Percentiles rank a stretch among this genome's conserved stretches.
Evolutionary conservation across 352 stramenopile genomes (phyloP).

Genomic region (Pythium inflatum): DNA sequence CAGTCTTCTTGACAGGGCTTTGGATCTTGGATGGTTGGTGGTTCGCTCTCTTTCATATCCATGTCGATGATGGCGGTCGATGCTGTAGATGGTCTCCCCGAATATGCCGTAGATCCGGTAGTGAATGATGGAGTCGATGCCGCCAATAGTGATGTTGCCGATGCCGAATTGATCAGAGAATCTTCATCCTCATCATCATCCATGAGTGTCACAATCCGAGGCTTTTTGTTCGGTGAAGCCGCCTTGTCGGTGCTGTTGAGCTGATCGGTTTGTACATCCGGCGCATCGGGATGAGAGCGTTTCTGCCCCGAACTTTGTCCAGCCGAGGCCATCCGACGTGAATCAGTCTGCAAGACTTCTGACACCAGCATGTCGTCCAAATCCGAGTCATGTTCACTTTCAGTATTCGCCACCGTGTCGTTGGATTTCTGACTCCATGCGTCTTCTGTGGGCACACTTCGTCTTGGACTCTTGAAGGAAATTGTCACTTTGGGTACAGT

Average conservation of each 20-base stretch:
- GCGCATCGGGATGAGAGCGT: not conserved
- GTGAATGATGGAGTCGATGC: not conserved
- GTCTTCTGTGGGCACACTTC: slow-evolving; percentile 33
- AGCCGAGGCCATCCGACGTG: not conserved
- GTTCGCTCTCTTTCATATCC: slow-evolving; percentile 52
- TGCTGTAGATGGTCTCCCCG: too few relatives aligned
- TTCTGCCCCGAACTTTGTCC: not conserved
- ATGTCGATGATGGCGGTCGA: slow-evolving; percentile 40
- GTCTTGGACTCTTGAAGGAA: not conserved
- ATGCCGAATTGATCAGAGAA: not conserved
- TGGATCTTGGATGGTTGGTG: slow-evolving; percentile 16
- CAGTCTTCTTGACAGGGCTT: slow-evolving; percentile 35
- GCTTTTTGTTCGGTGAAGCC: slow-evolving; percentile 22
- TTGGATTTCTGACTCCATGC: slow-evolving; percentile 43
- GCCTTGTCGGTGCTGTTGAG: not conserved
- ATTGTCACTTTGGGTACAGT: not conserved
- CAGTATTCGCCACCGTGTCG: slow-evolving; percentile 41
- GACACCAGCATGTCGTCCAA: slow-evolving; percentile 6
- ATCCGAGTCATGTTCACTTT: slow-evolving; percentile 28
- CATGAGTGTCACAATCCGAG: slow-evolving; percentile 35
- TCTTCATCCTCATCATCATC: slow-evolving; percentile 35
- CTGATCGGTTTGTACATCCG: not conserved
- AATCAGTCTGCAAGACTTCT: not conserved
- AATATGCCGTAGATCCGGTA: too few relatives aligned
- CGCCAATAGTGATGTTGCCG: not conserved